A percentile compares a stretch with the other conserved stretches of the same genome.
Conservation (phyloP, 2,329 filamentous ascomycete genomes). For the Diaporthe velutina region DNA sequence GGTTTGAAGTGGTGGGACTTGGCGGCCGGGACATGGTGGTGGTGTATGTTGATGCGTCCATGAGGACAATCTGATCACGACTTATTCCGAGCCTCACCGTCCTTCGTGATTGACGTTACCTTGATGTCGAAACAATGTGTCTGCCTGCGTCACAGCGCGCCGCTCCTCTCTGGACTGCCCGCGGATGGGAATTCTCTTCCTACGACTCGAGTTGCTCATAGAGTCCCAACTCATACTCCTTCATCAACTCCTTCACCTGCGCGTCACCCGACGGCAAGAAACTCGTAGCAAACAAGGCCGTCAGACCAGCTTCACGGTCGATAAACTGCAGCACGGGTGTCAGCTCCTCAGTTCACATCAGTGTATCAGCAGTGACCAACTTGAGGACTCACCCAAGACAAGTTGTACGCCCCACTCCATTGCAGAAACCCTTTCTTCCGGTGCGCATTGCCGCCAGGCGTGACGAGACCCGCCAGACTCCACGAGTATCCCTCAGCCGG, state of each 20-base stretch:
- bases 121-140: background rate
- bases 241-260: constrained; percentile 12
- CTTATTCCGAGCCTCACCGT: background rate
- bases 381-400: constrained; percentile 55
- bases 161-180: background rate
- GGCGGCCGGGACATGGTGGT: background rate
- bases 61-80: constrained; percentile 27
- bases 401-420: constrained; percentile 59
- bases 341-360: background rate
- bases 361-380: background rate
- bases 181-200: no score
- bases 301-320: constrained; percentile 53
- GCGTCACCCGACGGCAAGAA: constrained; percentile 47
- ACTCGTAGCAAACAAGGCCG: constrained; percentile 53
- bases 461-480: constrained; percentile 13
- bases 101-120: background rate
- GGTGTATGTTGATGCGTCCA: constrained; percentile 1
- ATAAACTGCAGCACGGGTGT: constrained; percentile 44
- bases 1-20: background rate
- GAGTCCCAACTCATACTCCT: constrained; percentile 11
- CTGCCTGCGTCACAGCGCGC: background rate
- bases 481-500: constrained; percentile 48
- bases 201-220: background rate
- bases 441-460: constrained; percentile 47
- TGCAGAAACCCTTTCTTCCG: constrained; percentile 56